Evolutionary conservation across 2,329 filamentous ascomycete species (phyloP), one percentile per base, ranked within the genome.

Genomic region (Pyrenophora tritici-repentis): DNA sequence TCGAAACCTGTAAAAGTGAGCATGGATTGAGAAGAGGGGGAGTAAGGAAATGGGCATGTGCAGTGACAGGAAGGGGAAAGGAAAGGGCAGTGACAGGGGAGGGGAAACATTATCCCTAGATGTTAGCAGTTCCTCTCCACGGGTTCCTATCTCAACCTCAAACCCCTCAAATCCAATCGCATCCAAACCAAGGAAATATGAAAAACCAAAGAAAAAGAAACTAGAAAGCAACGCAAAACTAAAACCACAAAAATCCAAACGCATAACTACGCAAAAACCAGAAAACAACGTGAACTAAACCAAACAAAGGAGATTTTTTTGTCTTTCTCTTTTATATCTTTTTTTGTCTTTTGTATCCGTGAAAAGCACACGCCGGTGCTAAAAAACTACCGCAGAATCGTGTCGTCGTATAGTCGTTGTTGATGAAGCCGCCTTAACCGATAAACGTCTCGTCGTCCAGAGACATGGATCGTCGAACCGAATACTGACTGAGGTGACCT

Each of bases 1-100:
- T 31, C 34, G 42, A 38, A 32, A 45, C 34, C 42, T 38, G 12
- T 20, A 20, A 38, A 45, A 14, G 34, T 45, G 29, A 45, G 42
- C 16, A 32, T 8, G 12, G 6, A 22, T 13, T 12, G 18, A 34
- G n/a, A 29, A 16, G 34, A 34, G 42, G 22, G 10, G 22, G n/a
- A 13, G 12, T 13, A 29, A 20, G 6, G 8, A 24, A 6, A 24
- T 16, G 22, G 16, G 18, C 6, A 35, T 3, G 24, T 22, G 33
- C 13, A 29, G 17, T 16, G 42, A 12, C 13, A 16, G 14, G 33
- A 32, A 24, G 34, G 24, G 34, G 33, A 16, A 14, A 17, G 17
- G 17, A 14, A 29, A 20, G 16, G 42, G 42, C 6, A 37, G 18
- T 36, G 34, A 20, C 14, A 18, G 26, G 24, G 14, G 4, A 38